Evolutionary conservation across 1,139 yeast species (phyloP), one percentile per base, ranked within the genome.

Genomic region (Ogataea hybrid): DNA sequence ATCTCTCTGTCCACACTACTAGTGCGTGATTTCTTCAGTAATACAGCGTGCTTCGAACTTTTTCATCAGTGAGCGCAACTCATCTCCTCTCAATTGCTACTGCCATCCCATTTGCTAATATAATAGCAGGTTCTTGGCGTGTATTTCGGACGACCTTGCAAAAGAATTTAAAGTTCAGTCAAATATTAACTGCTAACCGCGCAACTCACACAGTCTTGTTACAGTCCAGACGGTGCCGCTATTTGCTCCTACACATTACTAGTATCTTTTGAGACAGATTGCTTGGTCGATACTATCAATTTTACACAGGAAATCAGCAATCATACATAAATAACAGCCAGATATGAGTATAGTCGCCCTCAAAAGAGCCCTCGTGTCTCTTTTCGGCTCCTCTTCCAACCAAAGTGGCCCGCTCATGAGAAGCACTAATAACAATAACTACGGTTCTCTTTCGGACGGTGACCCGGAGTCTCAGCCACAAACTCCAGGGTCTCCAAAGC

Each of bases 271-370:
- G 20, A 2, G 8, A 23, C 27, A 23, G 27, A 23, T 12, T 6
- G 6, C 20, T 23, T 23, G 6, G 5, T 23, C 12, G 11, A 23
- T n/a, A 23, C 12, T 23, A 6, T 6, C 12, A 6, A 8, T 5
- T 8, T 6, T 23, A n/a, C 12, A 11, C 6, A 23, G 5, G 12
- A n/a, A 32, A 32, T 32, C 28, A 23, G 20, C 28, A 25, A 23
- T 11, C 9, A 23, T 17, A 12, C 10, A 22, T 18, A 5, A 12
- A 8, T 17, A 9, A 21, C n/a, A 12, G n/a, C 12, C 15, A n/a
- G 21, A 10, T 11, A 46, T 46, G 46, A 42, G 41, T 18, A 28
- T 46, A 12, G 44, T 46, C 7, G 44, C 44, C 9, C 5, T 45
- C 9, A 45, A 45, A 28, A 37, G 30, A 6, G 46, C 43, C 6